Base-by-base conservation (phyloP, 495 filamentous ascomycete genomes). In the Trichoderma asperelloides region DNA sequence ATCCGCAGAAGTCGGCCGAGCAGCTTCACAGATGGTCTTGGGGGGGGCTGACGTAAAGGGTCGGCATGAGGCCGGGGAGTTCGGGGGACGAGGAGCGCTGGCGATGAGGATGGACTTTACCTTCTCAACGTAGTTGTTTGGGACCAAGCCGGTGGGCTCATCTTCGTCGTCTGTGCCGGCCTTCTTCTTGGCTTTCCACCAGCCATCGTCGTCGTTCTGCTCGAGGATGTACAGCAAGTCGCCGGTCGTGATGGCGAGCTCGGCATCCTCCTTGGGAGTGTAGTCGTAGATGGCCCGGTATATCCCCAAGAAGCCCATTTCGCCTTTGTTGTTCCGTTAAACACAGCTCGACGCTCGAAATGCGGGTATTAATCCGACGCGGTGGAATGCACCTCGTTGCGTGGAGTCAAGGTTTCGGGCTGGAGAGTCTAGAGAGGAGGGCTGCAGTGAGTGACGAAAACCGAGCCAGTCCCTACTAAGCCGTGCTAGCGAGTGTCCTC, bases 131-230 rank as follows among this genome's bases (percentile, higher is more conserved):
- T 99, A 99, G 77, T 97, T 99, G 71, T 89, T 94, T 33, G 95
- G 94, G 62, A 98, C 88, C 77, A 99, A 78, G 68, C 95, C 95
- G 70, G 92, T 87, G 4, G 95, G 95, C 76, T 98, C 95, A 64
- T 97, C 95, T 39, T 97, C 93, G 65, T 96, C 95, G 27, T 96
- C 92, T 51, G 78, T 85, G n/a, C 85, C 85, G 39, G 91, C 91
- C 85, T 93, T 97, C 85, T 97, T 97, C 83, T 97, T 97, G 23
- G 91, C 93, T 75, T 90, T 97, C 94, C 94, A 98, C 94, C 94
- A 97, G 74, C 91, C 91, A 80, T 97, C 94, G 7, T 96, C 93
- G 33, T 78, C 75, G 74, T 87, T 92, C 81, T 96, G 96, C 71
- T 98, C 92, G 63, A 98, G 81, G 40, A 99, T 82, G 76, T 94